Evolutionary conservation across 805 yeast genomes (phyloP), one percentile per base, ranked within the genome.

Genomic region (Saccharomycopsis sp.): DNA sequence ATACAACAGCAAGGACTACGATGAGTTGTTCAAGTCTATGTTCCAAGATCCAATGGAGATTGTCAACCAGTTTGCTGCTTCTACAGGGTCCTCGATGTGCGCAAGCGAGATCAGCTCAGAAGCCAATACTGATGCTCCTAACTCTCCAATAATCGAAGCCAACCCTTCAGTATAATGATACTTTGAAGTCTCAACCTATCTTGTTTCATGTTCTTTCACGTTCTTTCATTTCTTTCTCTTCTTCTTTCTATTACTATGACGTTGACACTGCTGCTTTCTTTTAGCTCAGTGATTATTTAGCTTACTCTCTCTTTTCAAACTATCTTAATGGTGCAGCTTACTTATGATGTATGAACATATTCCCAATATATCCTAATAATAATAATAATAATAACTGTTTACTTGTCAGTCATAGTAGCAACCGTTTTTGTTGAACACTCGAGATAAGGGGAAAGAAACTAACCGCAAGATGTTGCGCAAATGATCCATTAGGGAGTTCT

Each of bases 1-100:
- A 12, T 23, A 23, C 18, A 53, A 56, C 34, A 18, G 37, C 18
- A 44, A 46, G 15, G 41, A 54, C 40, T 54, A 54, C 40, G 20
- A 47, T 16, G 37, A n/a, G 20, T 24, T 47, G 40, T 24, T 54
- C 9, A 18, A 24, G 37, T 24, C 20, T 16, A 23, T 48, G 23
- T 21, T 48, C 24, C 51, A 48, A 48, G 51, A 20, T 48, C 51
- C 23, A 20, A 20, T 51, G 20, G 37, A 23, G 20, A 51, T 51
- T 14, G 37, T 23, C 12, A n/a, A 23, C 34, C 53, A 51, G 34
- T 2, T 51, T 20, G 34, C 2, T 7, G 16, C 20, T 50, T 15
- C 52, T 50, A 21, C 52, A 20, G 16, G 24, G 14, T 50, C 52
- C 9, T 24, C 52, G 14, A 2, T 24, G 21, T 21, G 24, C 24